Conservation (phyloP, 305 asterid genomes). For the Fraxinus paxiana region DNA sequence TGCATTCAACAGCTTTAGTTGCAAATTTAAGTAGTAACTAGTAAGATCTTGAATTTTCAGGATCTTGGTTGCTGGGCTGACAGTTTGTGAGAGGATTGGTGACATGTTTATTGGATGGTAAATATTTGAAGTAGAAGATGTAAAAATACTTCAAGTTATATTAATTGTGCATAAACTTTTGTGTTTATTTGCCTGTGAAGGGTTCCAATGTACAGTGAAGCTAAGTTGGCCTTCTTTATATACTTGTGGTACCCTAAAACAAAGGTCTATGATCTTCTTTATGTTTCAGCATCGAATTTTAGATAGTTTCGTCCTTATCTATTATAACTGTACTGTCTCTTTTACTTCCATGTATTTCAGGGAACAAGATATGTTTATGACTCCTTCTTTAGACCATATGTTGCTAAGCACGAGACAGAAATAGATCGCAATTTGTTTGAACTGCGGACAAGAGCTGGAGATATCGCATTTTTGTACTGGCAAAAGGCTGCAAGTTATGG, state of each 20-base stretch:
- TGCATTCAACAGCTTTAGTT: slow-evolving; percentile 11
- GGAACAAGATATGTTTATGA: slow-evolving; percentile 86
- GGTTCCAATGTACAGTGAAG: slow-evolving; percentile 97
- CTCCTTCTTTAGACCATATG: slow-evolving; percentile 79
- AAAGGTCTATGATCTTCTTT: slow-evolving; percentile 48
- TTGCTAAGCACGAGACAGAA: slow-evolving; percentile 76
- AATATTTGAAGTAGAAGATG: slow-evolving; percentile 9
- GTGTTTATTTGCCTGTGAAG: slow-evolving; percentile 36
- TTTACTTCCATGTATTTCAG: slow-evolving; percentile 45
- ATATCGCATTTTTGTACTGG: slow-evolving; percentile 54
- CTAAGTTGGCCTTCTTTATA: slow-evolving; percentile 86
- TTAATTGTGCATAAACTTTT: slow-evolving; percentile 3
- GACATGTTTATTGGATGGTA: slow-evolving; percentile 85
- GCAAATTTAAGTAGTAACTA: slow-evolving; percentile 22
- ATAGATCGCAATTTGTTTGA: slow-evolving; percentile 83
- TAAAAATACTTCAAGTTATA: not conserved
- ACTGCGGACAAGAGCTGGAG: slow-evolving; percentile 73
- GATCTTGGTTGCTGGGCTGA: slow-evolving; percentile 83
- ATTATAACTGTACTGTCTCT: slow-evolving; percentile 4
- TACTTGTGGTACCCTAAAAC: slow-evolving; percentile 98
- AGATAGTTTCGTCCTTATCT: not conserved
- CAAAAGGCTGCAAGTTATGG: slow-evolving; percentile 59
- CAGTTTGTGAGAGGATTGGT: slow-evolving; percentile 80
- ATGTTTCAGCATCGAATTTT: not conserved
- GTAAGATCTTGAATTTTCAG: slow-evolving; percentile 34